Percentiles rank a stretch among this genome's conserved stretches.
These are phyloP conservation scores for Spergularia bocconei DNA, from an alignment of 148 eudicot genomes.

Conservation along the genomic window DNA sequence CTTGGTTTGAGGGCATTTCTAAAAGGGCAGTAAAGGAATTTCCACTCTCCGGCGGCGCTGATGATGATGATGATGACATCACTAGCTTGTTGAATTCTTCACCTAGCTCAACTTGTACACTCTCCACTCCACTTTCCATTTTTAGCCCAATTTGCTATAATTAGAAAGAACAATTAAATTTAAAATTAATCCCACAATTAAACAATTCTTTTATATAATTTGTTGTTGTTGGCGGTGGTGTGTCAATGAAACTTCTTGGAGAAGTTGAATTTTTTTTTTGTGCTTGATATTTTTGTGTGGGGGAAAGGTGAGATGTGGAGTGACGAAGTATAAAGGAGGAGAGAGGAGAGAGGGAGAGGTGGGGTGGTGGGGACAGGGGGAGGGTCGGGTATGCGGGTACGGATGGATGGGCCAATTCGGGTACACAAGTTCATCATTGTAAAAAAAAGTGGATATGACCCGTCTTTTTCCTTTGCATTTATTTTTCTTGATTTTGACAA, in stretches of 20 bases:
- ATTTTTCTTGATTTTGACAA: conserved; percentile 13
- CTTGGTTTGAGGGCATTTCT: conserved; percentile 69
- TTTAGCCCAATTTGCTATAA: neutral
- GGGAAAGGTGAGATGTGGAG: conserved; percentile 21
- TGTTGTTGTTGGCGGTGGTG: too few relatives aligned
- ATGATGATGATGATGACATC: conserved; percentile 40
- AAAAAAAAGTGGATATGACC: conserved; percentile 28
- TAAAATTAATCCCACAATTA: neutral
- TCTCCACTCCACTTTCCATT: conserved; percentile 17
- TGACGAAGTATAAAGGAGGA: conserved; percentile 2
- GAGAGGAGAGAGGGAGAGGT: neutral
- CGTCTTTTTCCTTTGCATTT: conserved; percentile 49
- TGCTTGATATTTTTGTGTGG: conserved; percentile 8
- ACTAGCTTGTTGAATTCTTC: conserved; percentile 46
- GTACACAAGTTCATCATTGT: conserved; percentile 29
- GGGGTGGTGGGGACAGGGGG: neutral
- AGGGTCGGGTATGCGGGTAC: conserved; percentile 30
- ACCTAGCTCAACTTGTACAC: conserved; percentile 2
- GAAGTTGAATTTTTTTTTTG: neutral
- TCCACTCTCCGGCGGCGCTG: conserved; percentile 42
- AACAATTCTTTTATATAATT: neutral
- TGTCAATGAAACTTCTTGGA: too few relatives aligned
- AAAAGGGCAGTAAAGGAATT: conserved; percentile 87
- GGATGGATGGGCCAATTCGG: conserved; percentile 29
- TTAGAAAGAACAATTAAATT: neutral